Conservation (phyloP, 2,329 filamentous ascomycete genomes). For the Paecilomyces fulvus region DNA sequence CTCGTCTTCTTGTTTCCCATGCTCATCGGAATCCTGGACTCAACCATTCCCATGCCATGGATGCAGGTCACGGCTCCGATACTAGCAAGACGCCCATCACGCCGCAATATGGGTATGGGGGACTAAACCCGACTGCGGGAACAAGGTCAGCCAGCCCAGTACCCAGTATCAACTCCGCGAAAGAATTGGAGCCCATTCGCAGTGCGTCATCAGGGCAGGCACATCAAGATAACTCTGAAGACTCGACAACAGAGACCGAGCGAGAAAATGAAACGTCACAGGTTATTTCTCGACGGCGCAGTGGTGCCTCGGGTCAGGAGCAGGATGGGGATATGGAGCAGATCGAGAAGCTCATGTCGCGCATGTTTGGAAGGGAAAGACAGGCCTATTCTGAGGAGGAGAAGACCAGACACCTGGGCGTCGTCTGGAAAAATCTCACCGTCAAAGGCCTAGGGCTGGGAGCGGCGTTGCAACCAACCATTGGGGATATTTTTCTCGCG, state of each 20-base stretch:
- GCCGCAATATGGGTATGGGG: neutral
- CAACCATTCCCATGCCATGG: neutral
- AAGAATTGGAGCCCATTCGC: constrained; percentile 7
- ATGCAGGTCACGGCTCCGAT: neutral
- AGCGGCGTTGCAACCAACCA: constrained; percentile 51
- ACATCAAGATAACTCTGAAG: neutral
- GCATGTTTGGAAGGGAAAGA: constrained; percentile 60
- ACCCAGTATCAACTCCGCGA: neutral
- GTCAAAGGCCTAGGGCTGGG: constrained; percentile 63
- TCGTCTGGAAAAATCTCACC: constrained; percentile 61
- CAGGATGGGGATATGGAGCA: constrained; percentile 21
- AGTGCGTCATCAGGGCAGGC: constrained; percentile 3
- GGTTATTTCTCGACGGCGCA: constrained; percentile 19
- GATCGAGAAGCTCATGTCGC: constrained; percentile 49
- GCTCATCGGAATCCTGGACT: neutral
- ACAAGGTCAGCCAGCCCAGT: neutral
- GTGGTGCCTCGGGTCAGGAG: constrained; percentile 12
- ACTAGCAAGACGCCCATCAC: neutral
- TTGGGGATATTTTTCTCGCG: constrained; percentile 47
- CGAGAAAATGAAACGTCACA: constrained; percentile 11
- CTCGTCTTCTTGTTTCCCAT: neutral
- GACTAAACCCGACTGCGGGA: neutral
- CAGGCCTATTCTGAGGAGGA: constrained; percentile 61
- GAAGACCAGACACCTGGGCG: constrained; percentile 59
- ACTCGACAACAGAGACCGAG: neutral